A percentile compares a stretch with the other conserved stretches of the same genome.
These are phyloP conservation scores for Scheffersomyces illinoinensis DNA, from an alignment of 1,139 yeast species.

Conservation along the genomic window DNA sequence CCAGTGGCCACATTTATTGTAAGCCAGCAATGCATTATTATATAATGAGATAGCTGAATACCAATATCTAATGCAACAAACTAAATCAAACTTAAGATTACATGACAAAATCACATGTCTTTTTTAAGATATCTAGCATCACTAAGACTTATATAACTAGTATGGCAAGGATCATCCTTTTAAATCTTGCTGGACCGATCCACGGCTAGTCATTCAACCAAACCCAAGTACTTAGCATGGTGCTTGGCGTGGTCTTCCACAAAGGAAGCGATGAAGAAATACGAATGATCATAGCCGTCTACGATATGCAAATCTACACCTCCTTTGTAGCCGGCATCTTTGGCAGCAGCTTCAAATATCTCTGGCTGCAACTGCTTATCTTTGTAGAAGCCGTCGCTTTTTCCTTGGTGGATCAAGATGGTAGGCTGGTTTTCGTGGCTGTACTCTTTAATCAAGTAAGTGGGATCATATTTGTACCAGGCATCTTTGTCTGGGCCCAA, in stretches of 20 bases:
- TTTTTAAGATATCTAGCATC: background rate
- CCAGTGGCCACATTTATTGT: background rate
- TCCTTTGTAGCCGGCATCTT: conserved; percentile 58
- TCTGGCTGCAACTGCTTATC: conserved; percentile 78
- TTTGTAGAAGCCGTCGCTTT: conserved; percentile 69
- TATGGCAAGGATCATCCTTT: background rate
- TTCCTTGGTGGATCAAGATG: conserved; percentile 84
- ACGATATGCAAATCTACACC: conserved; percentile 62
- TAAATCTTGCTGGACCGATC: background rate
- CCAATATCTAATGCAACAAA: too few species aligned
- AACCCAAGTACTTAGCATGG: conserved; percentile 79
- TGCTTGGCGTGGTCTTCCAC: conserved; percentile 83
- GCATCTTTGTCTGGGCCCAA: conserved; percentile 58
- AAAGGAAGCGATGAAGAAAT: conserved; percentile 80
- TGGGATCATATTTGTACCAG: conserved; percentile 84
- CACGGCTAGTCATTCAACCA: conserved; percentile 14
- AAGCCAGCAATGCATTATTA: background rate
- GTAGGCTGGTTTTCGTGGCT: conserved; percentile 50
- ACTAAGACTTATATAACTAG: background rate
- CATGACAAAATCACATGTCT: background rate
- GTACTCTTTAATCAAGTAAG: conserved; percentile 62
- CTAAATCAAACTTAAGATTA: too few species aligned
- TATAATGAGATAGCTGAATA: background rate
- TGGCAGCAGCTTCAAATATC: conserved; percentile 64
- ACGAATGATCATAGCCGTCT: conserved; percentile 90